A percentile compares a stretch with the other conserved stretches of the same genome.
These are phyloP conservation scores for Solanum dulcamara DNA, from an alignment of 257 asterid genomes.

Conservation along the genomic window DNA sequence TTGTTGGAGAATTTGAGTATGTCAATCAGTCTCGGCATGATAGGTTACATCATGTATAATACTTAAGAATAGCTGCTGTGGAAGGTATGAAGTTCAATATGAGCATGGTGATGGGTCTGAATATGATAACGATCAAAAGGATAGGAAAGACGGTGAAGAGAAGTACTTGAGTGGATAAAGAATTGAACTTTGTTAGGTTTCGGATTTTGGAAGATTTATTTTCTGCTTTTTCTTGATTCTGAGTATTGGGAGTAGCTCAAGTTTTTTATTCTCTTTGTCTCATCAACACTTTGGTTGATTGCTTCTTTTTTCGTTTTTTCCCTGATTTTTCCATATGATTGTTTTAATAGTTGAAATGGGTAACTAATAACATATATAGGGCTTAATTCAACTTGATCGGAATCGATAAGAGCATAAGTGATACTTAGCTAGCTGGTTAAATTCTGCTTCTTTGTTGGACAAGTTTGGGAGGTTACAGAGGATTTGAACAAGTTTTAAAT, in stretches of 20 bases:
- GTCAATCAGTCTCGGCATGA: neutral
- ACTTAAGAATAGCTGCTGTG: slow-evolving; percentile 23
- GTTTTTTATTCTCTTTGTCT: neutral
- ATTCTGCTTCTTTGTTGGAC: neutral
- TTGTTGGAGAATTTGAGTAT: neutral
- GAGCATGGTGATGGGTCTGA: neutral
- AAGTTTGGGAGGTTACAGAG: slow-evolving; percentile 3
- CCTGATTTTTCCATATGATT: neutral
- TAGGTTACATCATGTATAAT: neutral
- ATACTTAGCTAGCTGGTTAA: neutral
- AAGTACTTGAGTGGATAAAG: slow-evolving; percentile 62
- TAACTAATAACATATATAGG: neutral
- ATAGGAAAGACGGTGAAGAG: slow-evolving; percentile 24
- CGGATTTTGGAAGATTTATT: neutral
- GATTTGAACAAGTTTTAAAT: slow-evolving; percentile 47
- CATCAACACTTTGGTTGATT: neutral
- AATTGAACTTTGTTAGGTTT: neutral
- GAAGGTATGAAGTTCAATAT: slow-evolving; percentile 47
- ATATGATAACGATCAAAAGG: neutral
- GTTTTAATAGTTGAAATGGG: neutral
- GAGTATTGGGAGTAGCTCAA: neutral
- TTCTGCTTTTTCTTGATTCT: neutral
- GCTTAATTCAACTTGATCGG: neutral
- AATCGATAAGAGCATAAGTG: neutral
- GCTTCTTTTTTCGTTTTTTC: neutral